phyloP scores from a whole-genome alignment of 768 basidiomycete species.

The Naganishia randhawae region DNA sequence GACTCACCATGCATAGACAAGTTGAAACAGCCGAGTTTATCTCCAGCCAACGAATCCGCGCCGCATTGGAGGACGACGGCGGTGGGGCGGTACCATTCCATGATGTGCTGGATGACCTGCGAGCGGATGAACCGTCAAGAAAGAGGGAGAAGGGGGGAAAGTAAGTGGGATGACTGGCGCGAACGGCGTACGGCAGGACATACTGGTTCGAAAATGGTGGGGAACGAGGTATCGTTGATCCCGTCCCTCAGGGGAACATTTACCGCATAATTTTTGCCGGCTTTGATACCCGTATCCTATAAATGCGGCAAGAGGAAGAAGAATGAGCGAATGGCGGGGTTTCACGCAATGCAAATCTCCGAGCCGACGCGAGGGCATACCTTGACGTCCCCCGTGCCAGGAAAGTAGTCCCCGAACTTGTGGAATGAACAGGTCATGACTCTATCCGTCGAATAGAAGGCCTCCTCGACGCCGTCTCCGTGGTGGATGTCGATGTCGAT shows the following conservation, averaged over 20 bases:
- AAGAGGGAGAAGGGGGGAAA: neutral
- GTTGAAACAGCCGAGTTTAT: conserved; percentile 92
- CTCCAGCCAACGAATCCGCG: conserved; percentile 91
- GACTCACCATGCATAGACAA: conserved; percentile 81
- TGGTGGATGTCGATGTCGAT: conserved; percentile 99
- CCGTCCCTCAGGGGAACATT: conserved; percentile 96
- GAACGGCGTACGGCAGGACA: conserved; percentile 38
- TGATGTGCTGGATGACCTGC: conserved; percentile 86
- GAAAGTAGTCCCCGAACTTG: conserved; percentile 93
- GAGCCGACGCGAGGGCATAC: neutral
- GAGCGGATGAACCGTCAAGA: neutral
- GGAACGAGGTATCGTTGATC: conserved; percentile 90
- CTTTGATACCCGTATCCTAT: conserved; percentile 73
- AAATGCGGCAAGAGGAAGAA: neutral
- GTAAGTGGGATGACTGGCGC: neutral
- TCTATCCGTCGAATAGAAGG: conserved; percentile 96
- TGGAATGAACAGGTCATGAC: conserved; percentile 99
- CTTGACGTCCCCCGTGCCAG: conserved; percentile 81
- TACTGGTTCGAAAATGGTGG: conserved; percentile 91
- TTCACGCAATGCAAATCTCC: conserved; percentile 22
- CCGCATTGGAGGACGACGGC: conserved; percentile 97
- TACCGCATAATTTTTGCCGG: conserved; percentile 74
- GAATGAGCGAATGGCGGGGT: neutral
- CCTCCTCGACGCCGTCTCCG: conserved; percentile 98
- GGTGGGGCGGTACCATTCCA: conserved; percentile 89